Conservation (phyloP, 169 alveolate species). For the Cryptosporidium sp. region DNA sequence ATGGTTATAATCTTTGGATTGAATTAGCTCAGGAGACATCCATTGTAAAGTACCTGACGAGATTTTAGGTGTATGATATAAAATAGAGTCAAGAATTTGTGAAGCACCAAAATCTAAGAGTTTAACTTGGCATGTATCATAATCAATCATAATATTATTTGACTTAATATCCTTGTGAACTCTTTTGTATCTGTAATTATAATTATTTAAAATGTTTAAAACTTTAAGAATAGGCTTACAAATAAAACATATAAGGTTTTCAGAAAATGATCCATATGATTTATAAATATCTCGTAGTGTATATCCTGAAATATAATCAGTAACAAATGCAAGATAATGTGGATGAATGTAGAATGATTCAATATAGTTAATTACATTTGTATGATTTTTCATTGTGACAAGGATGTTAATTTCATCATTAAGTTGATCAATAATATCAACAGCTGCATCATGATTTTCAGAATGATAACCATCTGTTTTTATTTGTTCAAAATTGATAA, state of each 20-base stretch:
- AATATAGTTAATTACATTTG: conserved; percentile 17
- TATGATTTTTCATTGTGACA: conserved; percentile 1
- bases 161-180: conserved; percentile 66
- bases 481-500: conserved; percentile 53
- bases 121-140: conserved; percentile 33
- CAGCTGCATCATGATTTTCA: background rate
- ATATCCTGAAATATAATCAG: conserved; percentile 67
- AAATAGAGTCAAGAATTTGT: conserved; percentile 48
- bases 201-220: background rate
- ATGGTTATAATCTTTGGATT: conserved; percentile 21
- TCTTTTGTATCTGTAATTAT: conserved; percentile 56
- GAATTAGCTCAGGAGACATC: conserved; percentile 70
- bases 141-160: conserved; percentile 64
- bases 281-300: conserved; percentile 61
- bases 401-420: conserved; percentile 63
- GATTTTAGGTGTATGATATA: conserved; percentile 46
- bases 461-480: background rate
- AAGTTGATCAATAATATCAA: conserved; percentile 59
- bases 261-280: conserved; percentile 75
- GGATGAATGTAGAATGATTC: conserved; percentile 69
- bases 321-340: conserved; percentile 55
- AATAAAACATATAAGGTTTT: conserved; percentile 28
- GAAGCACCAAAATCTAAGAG: conserved; percentile 72
- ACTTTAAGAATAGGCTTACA: conserved; percentile 20
- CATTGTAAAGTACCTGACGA: conserved; percentile 68